These are phyloP conservation scores for Daldinia eschscholtzii DNA, from an alignment of 2,329 filamentous ascomycete genomes.

Conservation along the genomic window DNA sequence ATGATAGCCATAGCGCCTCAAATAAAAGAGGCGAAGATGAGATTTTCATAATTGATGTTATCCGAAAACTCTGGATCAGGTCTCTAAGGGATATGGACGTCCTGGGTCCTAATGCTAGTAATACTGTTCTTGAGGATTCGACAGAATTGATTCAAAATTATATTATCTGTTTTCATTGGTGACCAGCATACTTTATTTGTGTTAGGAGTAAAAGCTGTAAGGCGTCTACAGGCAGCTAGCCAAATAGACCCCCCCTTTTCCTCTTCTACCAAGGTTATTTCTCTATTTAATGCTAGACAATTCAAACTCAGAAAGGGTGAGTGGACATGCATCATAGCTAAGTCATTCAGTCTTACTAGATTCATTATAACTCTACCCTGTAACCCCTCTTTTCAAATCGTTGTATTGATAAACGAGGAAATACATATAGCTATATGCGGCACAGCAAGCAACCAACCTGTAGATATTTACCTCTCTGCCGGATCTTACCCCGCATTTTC, in stretches of 20 bases:
- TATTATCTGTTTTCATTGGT: not conserved
- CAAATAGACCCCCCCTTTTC: not conserved
- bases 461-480: constrained; percentile 28
- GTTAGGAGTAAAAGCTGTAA: not conserved
- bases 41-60: constrained; percentile 16
- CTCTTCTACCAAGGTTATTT: not conserved
- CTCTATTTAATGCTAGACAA: not conserved
- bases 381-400: constrained; percentile 14
- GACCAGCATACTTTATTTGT: not conserved
- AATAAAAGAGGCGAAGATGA: not conserved
- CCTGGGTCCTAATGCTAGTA: not conserved
- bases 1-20: not conserved
- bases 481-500: constrained; percentile 42
- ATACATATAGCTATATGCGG: constrained; percentile 11
- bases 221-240: not conserved
- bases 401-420: constrained; percentile 4
- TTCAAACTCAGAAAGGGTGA: too few relatives aligned
- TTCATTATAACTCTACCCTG: not conserved
- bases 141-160: not conserved
- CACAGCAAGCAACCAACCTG: constrained; percentile 12
- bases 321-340: not conserved
- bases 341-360: not conserved
- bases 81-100: not conserved
- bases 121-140: not conserved
- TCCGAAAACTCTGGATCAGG: not conserved